phyloP scores from a whole-genome alignment of 1,284 basidiomycete species.

The Athelia sp. region DNA sequence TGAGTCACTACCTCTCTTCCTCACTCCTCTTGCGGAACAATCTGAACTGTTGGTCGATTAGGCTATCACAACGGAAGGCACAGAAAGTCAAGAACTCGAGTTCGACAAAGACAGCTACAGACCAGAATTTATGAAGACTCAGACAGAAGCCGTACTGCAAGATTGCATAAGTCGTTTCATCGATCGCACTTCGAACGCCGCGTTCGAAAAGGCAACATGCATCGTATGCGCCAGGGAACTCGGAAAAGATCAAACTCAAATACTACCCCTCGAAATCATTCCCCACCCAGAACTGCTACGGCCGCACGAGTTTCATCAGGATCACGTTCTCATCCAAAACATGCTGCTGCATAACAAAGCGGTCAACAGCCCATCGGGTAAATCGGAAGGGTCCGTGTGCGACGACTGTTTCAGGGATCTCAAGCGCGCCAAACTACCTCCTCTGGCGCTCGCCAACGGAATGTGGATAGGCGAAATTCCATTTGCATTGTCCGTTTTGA shows the following conservation, averaged over 20 bases:
- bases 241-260: neutral
- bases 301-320: neutral
- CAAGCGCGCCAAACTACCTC: constrained; percentile 11
- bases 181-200: neutral
- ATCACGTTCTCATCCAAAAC: neutral
- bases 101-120: too few relatives aligned
- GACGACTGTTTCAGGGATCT: constrained; percentile 6
- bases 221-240: neutral
- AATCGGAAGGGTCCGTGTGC: neutral
- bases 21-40: too few relatives aligned
- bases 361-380: neutral
- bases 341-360: neutral
- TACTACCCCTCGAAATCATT: neutral
- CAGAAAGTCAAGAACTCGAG: too few relatives aligned
- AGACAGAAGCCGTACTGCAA: neutral
- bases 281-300: neutral
- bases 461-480: constrained; percentile 30
- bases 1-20: too few relatives aligned
- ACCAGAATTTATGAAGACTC: neutral
- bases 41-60: too few relatives aligned
- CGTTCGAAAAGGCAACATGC: neutral
- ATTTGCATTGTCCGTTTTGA: constrained; percentile 15
- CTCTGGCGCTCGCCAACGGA: constrained; percentile 23
- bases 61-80: too few relatives aligned
- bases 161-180: neutral